phyloP scores from a whole-genome alignment of 176 grass and related monocot species.

The Bothriochloa decipiens region DNA sequence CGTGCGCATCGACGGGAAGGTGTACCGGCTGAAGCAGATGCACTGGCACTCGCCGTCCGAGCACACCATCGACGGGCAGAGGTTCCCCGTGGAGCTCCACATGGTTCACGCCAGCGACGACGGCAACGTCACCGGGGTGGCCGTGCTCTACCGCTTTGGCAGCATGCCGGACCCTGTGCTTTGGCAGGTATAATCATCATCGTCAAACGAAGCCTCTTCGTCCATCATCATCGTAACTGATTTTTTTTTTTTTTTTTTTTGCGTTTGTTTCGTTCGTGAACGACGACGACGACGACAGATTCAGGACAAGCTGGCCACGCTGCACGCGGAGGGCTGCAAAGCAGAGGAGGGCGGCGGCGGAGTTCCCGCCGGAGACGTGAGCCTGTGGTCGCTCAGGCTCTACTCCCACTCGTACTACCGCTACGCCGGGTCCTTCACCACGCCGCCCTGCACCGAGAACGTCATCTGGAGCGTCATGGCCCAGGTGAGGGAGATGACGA shows the following conservation, averaged over 20 bases:
- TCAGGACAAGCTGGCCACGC: conserved; percentile 62
- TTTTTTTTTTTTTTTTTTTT: no score
- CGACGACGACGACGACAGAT: conserved; percentile 36
- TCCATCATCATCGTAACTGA: not conserved
- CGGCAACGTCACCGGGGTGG: conserved; percentile 65
- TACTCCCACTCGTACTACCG: conserved; percentile 62
- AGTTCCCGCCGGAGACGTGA: conserved; percentile 47
- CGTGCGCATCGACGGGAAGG: conserved; percentile 52
- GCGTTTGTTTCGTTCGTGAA: not conserved
- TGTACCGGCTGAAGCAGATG: conserved; percentile 64
- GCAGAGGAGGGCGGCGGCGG: conserved; percentile 31
- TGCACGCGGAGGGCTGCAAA: conserved; percentile 50
- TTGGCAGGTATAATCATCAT: conserved; percentile 43
- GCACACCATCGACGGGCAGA: conserved; percentile 70
- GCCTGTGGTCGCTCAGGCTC: conserved; percentile 44
- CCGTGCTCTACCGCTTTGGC: conserved; percentile 68
- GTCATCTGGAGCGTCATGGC: conserved; percentile 79
- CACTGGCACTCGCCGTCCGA: conserved; percentile 91
- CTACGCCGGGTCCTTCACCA: conserved; percentile 81
- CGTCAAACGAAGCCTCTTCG: not conserved
- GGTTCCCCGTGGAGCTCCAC: conserved; percentile 80
- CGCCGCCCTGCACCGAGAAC: conserved; percentile 90
- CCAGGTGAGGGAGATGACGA: conserved; percentile 59
- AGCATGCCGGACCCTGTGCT: conserved; percentile 67
- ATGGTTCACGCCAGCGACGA: conserved; percentile 73